Base-by-base conservation (phyloP, 345 rosid species). In the Citrus australasica region DNA sequence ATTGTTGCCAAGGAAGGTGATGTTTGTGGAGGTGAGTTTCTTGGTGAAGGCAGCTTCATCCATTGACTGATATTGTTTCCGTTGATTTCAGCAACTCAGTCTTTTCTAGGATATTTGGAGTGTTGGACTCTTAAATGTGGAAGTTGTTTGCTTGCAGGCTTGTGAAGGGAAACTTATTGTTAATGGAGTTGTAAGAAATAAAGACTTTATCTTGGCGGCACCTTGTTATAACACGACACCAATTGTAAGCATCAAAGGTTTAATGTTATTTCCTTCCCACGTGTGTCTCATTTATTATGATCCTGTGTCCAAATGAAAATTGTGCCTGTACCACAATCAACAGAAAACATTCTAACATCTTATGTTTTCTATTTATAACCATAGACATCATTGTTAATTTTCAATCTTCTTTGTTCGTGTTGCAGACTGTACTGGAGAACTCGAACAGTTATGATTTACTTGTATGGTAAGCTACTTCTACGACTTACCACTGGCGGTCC, bases 1-100 rank as follows among this genome's bases (percentile, higher is more conserved):
- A 74, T 97, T 51, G 89, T 97, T 74, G 98, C 98, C 4, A 93
- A 90, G 90, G 99, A 84, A 84, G 99, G 98, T 11, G 99, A 96
- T 69, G 63, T 78, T 78, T 25, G 95, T 92, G 4, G 99, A 96
- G 98, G 98, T 94, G 40, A 78, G 84, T 80, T 73, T 62, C 81
- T 69, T 68, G 64, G 63, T 13, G 3, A 46, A 40, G 21, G 46
- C 46, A 40, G 13, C 13, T 40, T 40, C 46, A 40, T 40, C 3
- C 46, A 40, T 40, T 40, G 46, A 40, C 13, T 40, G 46, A 40
- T 40, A 40, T 40, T 40, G 46, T 40, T 40, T 40, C 13, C 46
- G 10, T 64, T 64, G 27, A 35, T 37, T 32, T 64, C 30, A 64
- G 53, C 9, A 62, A 2, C 24, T 51, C 17, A 9, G 11, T 42